Evolutionary conservation across 2,329 filamentous ascomycete species (phyloP), one percentile per base, ranked within the genome.

Genomic region (Fusarium caatingaense): DNA sequence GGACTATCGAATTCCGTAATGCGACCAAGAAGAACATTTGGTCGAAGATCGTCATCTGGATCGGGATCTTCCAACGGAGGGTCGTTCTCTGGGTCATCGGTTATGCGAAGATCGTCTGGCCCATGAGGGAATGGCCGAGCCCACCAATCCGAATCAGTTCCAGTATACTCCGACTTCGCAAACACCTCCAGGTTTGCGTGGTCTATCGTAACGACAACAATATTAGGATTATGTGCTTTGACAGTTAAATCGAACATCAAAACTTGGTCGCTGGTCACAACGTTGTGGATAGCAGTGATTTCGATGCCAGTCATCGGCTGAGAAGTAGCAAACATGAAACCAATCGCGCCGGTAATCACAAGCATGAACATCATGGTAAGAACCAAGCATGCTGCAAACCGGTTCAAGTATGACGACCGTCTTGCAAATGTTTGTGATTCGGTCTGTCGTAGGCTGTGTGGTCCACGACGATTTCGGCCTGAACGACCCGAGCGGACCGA

Each of bases 231-330:
- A 73, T 95, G 86, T 1, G 95, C 96, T 72, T 89, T 89, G 64
- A 99, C 93, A 21, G 93, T 89, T 50, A 99, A 83, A 79, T 99
- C 95, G 75, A 98, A 88, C 89, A 99, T 97, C 44, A 99, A 87
- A 78, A 98, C 94, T 78, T 97, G 93, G 79, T 97, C 93, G 74
- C 93, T 97, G 4, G 94, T 94, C 50, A 98, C 87, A 25, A 99
- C 93, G 72, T 97, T 97, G 74, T 92, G 89, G 71, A 99, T 93
- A 68, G 91, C 90, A 58, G 91, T 84, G 46, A 98, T 88, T 69
- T 91, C 85, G 62, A 98, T 92, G 69, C 92, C 89, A 27, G 89
- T 87, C 49, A 99, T 87, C 9, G 94, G 93, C 76, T 97, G 94
- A 30, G 94, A 97, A 21, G 94, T 95, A 47, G 94, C 93, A 80